Base-by-base conservation (phyloP, 225 moss, liverwort and hornwort species). In the Pseudisothecium myosuroides region DNA sequence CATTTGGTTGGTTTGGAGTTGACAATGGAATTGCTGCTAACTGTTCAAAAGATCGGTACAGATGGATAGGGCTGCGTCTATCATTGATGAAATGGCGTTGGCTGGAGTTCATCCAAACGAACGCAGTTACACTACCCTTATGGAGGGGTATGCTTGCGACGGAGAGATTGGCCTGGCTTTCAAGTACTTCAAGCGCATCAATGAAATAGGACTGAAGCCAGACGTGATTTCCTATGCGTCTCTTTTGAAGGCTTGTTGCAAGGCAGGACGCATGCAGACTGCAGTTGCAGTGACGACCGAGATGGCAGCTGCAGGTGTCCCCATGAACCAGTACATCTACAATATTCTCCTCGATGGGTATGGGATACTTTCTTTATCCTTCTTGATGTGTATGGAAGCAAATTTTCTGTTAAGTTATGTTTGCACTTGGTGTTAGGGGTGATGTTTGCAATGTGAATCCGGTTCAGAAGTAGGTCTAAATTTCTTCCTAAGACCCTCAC, bases 271-370 rank as follows among this genome's bases (percentile, higher is more conserved):
- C 83, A 96, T 96, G 96, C 96, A 96, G 87, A 96, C 90, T 82
- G 96, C 96, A 59, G 90, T 93, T 89, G 94, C 93, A 39, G 96
- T 96, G 49, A 94, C 92, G 60, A 28, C 88, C 52, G 96, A 96
- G 82, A 96, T 96, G 96, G 86, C 91, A 23, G 88, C 84, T 87
- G 90, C 92, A 47, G 96, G 95, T 50, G 85, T 96, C 36, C 74
- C 91, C 23, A 89, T 96, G 92, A 96, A 96, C 89, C 92, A 91
- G 81, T 94, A 94, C 89, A 96, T 93, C 56, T 96, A 93, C 88
- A 96, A 96, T 65, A 96, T 95, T 88, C 91, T 96, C 90, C 95
- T 96, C 50, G 96, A 96, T 92, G 96, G 96, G 96, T 96, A 92
- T 73, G 91, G 88, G 63, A 59, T 87, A 14, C 56, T 23, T 24